Evolutionary conservation across 345 rosid species (phyloP).

Genomic region (Excoecaria cochinchinensis): DNA sequence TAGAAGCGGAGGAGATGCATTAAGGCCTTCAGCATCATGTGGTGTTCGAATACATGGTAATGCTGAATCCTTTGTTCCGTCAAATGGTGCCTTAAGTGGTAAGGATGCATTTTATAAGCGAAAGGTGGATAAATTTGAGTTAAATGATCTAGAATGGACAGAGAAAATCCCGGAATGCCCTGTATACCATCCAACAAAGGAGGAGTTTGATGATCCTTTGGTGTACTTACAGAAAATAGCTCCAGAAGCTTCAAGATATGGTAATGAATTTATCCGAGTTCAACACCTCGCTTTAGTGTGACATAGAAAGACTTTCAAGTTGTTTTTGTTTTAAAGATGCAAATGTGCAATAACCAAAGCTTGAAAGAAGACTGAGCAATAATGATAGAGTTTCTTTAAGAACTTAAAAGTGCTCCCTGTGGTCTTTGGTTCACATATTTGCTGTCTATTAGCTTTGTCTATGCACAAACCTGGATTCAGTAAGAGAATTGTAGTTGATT

Average conservation of each 20-base stretch:
- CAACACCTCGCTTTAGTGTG: neutral
- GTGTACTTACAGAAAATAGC: constrained; percentile 85
- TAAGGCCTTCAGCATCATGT: constrained; percentile 73
- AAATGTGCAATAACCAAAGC: neutral
- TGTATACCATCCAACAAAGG: constrained; percentile 86
- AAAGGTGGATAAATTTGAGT: constrained; percentile 69
- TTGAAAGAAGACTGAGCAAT: neutral
- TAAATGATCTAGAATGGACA: constrained; percentile 80
- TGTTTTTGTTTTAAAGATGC: neutral
- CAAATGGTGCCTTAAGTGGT: constrained; percentile 40
- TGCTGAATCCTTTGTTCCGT: constrained; percentile 34
- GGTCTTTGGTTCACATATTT: neutral
- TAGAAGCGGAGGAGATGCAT: constrained; percentile 88
- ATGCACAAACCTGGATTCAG: neutral
- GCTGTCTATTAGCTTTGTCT: neutral
- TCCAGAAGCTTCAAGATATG: constrained; percentile 92
- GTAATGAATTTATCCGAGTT: constrained; percentile 37
- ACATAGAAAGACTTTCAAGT: neutral
- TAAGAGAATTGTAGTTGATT: neutral
- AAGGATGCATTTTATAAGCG: constrained; percentile 52
- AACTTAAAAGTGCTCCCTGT: neutral
- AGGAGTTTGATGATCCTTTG: constrained; percentile 96
- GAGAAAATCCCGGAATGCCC: constrained; percentile 92
- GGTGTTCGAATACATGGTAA: constrained; percentile 67
- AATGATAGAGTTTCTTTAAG: neutral